Evolutionary conservation across 2,329 filamentous ascomycete species (phyloP).

Genomic region (Colletotrichum sp.): DNA sequence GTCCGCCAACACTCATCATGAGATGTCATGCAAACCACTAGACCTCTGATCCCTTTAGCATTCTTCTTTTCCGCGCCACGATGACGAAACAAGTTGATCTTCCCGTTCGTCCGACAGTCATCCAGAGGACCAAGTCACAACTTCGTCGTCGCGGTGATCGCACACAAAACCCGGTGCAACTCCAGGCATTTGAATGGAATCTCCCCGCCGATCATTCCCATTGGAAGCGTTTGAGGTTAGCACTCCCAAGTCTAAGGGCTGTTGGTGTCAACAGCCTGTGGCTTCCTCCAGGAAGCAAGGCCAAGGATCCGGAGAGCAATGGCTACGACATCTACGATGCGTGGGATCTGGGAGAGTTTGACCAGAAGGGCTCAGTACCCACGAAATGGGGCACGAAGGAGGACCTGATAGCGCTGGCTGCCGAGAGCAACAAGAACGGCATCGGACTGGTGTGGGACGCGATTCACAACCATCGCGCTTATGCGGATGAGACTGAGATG

Average conservation of each 20-base stretch:
- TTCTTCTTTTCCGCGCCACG: neutral
- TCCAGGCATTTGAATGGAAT: constrained; percentile 19
- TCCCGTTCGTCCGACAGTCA: neutral
- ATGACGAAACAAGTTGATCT: neutral
- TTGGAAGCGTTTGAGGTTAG: neutral
- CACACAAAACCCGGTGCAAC: constrained; percentile 6
- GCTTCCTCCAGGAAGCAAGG: constrained; percentile 17
- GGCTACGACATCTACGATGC: constrained; percentile 20
- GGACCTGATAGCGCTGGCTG: neutral
- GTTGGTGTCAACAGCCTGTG: constrained; percentile 9
- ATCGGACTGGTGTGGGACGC: constrained; percentile 16
- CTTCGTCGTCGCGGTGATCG: neutral
- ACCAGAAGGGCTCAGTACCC: constrained; percentile 15
- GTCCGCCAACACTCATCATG: neutral
- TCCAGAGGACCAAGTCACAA: neutral
- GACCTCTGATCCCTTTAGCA: neutral
- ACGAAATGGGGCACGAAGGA: constrained; percentile 20
- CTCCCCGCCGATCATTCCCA: constrained; percentile 11
- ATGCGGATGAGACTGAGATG: constrained; percentile 16
- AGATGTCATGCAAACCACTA: neutral
- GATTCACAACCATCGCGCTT: constrained; percentile 18
- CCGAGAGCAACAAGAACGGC: constrained; percentile 1
- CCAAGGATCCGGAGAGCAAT: constrained; percentile 16
- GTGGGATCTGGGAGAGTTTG: constrained; percentile 18
- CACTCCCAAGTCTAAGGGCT: neutral